Base-by-base conservation (phyloP, 306 rosid genomes). In the Acacia melanoxylon region DNA sequence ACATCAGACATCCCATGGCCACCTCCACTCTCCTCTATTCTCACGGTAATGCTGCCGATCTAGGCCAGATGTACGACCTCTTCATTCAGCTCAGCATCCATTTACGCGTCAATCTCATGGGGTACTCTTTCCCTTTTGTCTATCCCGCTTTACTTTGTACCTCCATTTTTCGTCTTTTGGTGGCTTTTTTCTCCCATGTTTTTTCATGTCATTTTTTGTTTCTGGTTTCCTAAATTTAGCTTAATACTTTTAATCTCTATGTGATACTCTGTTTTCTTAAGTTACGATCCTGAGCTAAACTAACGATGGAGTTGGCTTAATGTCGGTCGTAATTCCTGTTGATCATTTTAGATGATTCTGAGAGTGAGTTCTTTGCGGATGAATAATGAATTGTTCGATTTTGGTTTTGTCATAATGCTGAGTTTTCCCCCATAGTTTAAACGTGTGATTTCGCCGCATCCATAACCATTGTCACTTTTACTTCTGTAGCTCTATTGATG, bases 21-120 rank as follows among this genome's bases (percentile, higher is more conserved):
- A 92, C 93, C 31, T 92, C 96, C 4, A 94, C 97, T 42, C 65
- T 94, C 72, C 96, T 94, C 29, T 94, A 94, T 87, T 94, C 98
- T 62, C 98, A 94, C 59, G 98, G 98, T 25, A 94, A 94, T 93
- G 98, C 98, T 9, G 94, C 98, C 88, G 98, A 94, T 94, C 97
- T 94, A 70, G 98, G 98, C 20, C 98, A 94, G 93, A 92, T 94
- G 98, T 94, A 92, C 77, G 94, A 92, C 87, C 97, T 92, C 86
- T 92, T 94, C 89, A 83, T 94, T 87, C 92, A 90, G 83, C 87
- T 94, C 68, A 90, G 93, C 86, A 92, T 94, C 85, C 97, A 91
- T 83, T 80, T 94, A 80, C 92, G 97, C 61, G 94, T 94, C 69
- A 94, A 94, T 83, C 91, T 94, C 78, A 90, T 94, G 89, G 98